A percentile compares a stretch with the other conserved stretches of the same genome.
Evolutionary conservation across 257 asterid species (phyloP).

Genomic region (Solanum pimpinellifolium): DNA sequence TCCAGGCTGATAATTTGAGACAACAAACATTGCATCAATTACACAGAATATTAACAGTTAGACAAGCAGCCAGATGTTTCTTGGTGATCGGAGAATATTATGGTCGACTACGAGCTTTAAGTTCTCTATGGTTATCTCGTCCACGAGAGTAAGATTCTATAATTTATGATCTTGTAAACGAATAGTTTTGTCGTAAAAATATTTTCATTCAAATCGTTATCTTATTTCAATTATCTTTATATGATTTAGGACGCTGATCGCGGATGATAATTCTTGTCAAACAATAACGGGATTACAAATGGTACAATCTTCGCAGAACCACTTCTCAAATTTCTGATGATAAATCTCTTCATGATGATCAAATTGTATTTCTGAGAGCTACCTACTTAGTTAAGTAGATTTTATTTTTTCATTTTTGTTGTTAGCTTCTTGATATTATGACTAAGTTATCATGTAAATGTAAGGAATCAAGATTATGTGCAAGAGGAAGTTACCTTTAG

Average conservation of each 20-base stretch:
- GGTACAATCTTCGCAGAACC: conserved; percentile 42
- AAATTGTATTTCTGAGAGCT: background rate
- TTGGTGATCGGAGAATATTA: conserved; percentile 5
- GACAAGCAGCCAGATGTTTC: conserved; percentile 8
- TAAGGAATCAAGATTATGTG: background rate
- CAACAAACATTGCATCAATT: conserved; percentile 6
- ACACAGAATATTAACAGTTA: background rate
- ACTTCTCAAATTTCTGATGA: conserved; percentile 45
- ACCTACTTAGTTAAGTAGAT: background rate
- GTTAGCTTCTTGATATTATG: background rate
- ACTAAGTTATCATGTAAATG: background rate
- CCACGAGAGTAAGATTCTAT: conserved; percentile 6
- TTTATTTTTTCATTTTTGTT: background rate
- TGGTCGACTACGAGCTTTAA: conserved; percentile 6
- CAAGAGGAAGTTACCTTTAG: background rate
- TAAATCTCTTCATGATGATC: conserved; percentile 1
- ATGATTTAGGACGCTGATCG: conserved; percentile 24
- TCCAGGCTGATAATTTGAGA: conserved; percentile 7
- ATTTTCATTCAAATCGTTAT: background rate
- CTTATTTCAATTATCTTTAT: background rate
- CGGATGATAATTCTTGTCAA: conserved; percentile 46
- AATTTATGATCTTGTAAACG: background rate
- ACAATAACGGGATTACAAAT: conserved; percentile 40
- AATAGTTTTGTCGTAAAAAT: background rate
- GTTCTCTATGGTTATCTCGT: conserved; percentile 10